Base-by-base conservation (phyloP, 768 basidiomycete genomes). In the Arthromyces matolae region DNA sequence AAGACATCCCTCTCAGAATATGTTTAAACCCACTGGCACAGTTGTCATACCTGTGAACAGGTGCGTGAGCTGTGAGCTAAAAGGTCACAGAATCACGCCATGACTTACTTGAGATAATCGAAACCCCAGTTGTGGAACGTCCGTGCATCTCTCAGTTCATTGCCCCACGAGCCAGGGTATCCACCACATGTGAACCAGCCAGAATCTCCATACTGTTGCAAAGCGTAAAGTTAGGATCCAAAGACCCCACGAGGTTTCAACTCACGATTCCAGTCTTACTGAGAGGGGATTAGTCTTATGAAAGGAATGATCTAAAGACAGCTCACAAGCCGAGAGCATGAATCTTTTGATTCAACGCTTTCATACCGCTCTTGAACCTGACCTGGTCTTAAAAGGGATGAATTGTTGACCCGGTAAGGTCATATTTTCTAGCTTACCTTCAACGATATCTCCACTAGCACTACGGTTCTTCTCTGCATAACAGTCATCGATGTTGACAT, bases 101-200 rank as follows among this genome's bases (percentile, higher is more conserved):
- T 22, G 8, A 53, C 74, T 31, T 42, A 82, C 82, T 84, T 84
- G 37, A 84, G 68, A 54, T 79, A 80, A 60, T 84, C 78, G 47
- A 83, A 83, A 7, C 81, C 81, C 83, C 83, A 84, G 28, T 77
- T 70, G 35, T 74, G 72, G 64, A 83, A 84, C 4, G 72, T 65
- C 50, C 70, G 72, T 5, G 69, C 69, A 54, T 84, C 82, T 23
- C 79, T 74, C 24, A 33, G 32, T 10, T 33, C 32, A 33, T 33
- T 33, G 13, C 32, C 32, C 64, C 71, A 84, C 1, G 81, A 83
- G 19, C 81, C 83, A 33, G 83, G 83, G 57, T 80, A 85, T 9
- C 79, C 65, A 14, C 73, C 75, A 50, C 83, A 85, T 13, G 83
- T 85, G 54, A 73, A 78, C 81, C 80, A 83, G 14, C 83, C 83